Conservation (phyloP, 257 asterid genomes). For the Sherardia arvensis region DNA sequence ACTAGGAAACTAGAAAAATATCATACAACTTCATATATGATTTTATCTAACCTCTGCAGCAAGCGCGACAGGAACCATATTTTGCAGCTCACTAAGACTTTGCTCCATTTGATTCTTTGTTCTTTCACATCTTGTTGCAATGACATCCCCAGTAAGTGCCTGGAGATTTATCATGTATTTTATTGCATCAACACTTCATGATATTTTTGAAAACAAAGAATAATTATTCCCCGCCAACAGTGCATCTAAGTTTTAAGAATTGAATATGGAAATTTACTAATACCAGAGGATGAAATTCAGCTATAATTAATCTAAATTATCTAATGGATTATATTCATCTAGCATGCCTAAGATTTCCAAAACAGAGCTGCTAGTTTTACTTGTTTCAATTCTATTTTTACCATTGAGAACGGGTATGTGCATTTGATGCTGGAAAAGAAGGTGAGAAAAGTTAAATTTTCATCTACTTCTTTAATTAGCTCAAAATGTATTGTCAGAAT, state of each 20-base stretch:
- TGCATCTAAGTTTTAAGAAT: neutral
- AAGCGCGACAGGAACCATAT: constrained; percentile 63
- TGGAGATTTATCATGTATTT: constrained; percentile 19
- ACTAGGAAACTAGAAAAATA: neutral
- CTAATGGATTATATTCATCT: no score
- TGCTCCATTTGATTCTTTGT: constrained; percentile 49
- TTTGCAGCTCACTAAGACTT: constrained; percentile 57
- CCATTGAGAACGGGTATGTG: no score
- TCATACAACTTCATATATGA: neutral
- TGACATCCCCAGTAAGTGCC: constrained; percentile 81
- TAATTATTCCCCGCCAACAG: neutral
- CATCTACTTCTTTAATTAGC: no score
- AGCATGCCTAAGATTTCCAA: neutral
- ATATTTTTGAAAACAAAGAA: neutral
- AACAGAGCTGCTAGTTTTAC: no score
- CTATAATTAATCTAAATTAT: no score
- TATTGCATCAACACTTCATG: neutral
- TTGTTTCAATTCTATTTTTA: no score
- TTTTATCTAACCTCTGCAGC: constrained; percentile 55
- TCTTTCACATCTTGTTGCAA: constrained; percentile 59
- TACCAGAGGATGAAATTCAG: no score
- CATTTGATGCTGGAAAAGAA: no score
- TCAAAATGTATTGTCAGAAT: neutral
- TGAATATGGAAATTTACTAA: no score
- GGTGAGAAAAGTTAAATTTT: no score